These are phyloP conservation scores for Cucumis cinereus DNA, from an alignment of 306 rosid species.

Conservation along the genomic window DNA sequence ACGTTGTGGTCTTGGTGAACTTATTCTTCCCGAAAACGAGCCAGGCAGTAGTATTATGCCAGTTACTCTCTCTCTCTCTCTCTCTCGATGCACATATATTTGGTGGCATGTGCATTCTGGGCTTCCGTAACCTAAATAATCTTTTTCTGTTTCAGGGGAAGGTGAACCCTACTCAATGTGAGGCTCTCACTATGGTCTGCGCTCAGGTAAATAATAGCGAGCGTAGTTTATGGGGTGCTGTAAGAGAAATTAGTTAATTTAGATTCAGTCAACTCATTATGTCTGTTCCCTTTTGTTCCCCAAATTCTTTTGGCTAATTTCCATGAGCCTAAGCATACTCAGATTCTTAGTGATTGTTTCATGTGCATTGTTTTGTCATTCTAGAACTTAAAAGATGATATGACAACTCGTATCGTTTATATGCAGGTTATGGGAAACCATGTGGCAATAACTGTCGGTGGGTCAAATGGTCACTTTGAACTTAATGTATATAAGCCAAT, in stretches of 20 bases:
- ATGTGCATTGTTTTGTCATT: not conserved
- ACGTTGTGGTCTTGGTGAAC: constrained; percentile 98
- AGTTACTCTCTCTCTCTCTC: constrained; percentile 31
- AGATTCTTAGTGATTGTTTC: not conserved
- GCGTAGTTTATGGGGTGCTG: constrained; percentile 1
- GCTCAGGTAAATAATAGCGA: constrained; percentile 55
- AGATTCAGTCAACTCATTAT: not conserved
- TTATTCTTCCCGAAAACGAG: constrained; percentile 96
- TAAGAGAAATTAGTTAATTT: not conserved
- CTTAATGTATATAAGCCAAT: constrained; percentile 93
- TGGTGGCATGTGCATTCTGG: not conserved
- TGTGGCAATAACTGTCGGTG: constrained; percentile 87
- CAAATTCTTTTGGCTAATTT: not conserved
- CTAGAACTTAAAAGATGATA: not conserved
- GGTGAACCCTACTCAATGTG: constrained; percentile 99
- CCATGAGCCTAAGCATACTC: not conserved
- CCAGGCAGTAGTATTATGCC: constrained; percentile 99
- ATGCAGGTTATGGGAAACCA: constrained; percentile 94
- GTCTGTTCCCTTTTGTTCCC: not conserved
- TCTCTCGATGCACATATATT: not conserved
- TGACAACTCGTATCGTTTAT: not conserved
- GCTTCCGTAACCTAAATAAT: constrained; percentile 6
- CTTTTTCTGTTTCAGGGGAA: constrained; percentile 64
- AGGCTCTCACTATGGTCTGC: constrained; percentile 99
- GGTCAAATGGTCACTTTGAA: constrained; percentile 96